A percentile compares a stretch with the other conserved stretches of the same genome.
Conservation (phyloP, 257 asterid genomes). For the Plantago major region DNA sequence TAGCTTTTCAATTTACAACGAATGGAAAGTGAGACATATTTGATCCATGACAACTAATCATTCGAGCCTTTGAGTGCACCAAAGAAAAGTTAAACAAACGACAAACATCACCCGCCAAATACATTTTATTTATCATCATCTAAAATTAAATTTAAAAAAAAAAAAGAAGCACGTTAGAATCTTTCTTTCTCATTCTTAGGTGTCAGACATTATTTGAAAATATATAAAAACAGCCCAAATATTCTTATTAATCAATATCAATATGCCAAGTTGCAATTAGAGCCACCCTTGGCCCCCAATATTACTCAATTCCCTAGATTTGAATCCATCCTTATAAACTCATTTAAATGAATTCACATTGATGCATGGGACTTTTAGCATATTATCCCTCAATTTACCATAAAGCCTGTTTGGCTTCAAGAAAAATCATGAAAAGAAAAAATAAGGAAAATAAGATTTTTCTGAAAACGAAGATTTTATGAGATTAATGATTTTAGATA, state of each 20-base stretch:
- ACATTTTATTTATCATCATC: background rate
- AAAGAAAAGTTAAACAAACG: background rate
- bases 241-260: background rate
- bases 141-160: background rate
- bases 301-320: background rate
- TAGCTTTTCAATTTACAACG: too few species aligned
- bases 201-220: too few species aligned
- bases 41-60: background rate
- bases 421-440: too few species aligned
- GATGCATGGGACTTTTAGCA: too few species aligned
- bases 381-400: too few species aligned
- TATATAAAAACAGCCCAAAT: too few species aligned
- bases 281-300: too few species aligned
- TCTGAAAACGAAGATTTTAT: too few species aligned
- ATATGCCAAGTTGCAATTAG: background rate
- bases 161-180: background rate
- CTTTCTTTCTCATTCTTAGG: too few species aligned
- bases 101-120: conserved; percentile 6
- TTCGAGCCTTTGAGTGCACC: background rate
- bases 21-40: background rate
- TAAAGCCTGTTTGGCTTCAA: too few species aligned
- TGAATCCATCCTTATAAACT: background rate
- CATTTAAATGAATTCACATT: conserved; percentile 12
- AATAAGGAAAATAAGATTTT: too few species aligned
- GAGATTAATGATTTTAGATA: too few species aligned